phyloP scores from a whole-genome alignment of 129 eudicot genomes.

The Sambucus nigra region DNA sequence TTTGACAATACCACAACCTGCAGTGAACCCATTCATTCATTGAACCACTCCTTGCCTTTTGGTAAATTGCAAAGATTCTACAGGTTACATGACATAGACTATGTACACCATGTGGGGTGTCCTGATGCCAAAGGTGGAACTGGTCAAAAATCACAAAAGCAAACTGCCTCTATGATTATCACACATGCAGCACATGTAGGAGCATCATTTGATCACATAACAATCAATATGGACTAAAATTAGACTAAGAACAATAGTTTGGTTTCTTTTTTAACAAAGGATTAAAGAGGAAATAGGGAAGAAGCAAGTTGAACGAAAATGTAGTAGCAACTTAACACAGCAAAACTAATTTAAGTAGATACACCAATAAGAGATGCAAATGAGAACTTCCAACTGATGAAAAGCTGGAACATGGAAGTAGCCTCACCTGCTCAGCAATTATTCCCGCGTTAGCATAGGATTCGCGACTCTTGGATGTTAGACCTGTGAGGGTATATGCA shows the following conservation, averaged over 20 bases:
- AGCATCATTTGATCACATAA: slow-evolving; percentile 19
- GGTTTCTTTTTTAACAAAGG: not conserved
- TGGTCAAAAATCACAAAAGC: slow-evolving; percentile 9
- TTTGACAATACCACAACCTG: too few species aligned
- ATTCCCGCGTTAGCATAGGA: slow-evolving; percentile 95
- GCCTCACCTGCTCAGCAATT: slow-evolving; percentile 90
- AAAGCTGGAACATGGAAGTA: not conserved
- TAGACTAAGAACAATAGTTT: not conserved
- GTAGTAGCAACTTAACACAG: not conserved
- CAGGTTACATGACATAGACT: slow-evolving; percentile 16
- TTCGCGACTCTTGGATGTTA: slow-evolving; percentile 95
- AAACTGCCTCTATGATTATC: slow-evolving; percentile 19
- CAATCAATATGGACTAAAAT: not conserved
- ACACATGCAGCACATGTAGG: slow-evolving; percentile 38
- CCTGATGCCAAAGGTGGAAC: slow-evolving; percentile 19
- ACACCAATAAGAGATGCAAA: not conserved
- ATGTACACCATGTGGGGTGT: slow-evolving; percentile 21
- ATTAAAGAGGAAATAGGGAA: not conserved
- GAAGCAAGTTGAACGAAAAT: not conserved
- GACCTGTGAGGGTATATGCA: slow-evolving; percentile 88
- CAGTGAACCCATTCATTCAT: too few species aligned
- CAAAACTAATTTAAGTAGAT: not conserved
- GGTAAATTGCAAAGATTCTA: not conserved
- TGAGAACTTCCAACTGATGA: not conserved
- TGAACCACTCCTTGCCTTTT: too few species aligned